Evolutionary conservation across 345 rosid species (phyloP), one percentile per base, ranked within the genome.

Genomic region (Brassica incana): DNA sequence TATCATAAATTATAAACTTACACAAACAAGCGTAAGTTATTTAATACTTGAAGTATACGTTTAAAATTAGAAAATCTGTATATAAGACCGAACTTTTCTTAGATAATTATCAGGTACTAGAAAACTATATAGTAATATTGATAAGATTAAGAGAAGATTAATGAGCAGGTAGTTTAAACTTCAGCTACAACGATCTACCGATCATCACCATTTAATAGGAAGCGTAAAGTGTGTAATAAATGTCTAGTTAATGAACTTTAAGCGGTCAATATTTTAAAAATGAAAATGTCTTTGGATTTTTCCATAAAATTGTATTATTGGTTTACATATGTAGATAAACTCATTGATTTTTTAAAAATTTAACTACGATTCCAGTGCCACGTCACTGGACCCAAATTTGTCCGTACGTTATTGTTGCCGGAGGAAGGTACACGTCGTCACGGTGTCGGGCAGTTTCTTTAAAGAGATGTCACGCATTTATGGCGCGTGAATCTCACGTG

Each of bases 371-470:
- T 14, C 15, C 62, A 79, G 61, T 62, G 83, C 72, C 83, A 75
- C 72, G 72, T 80, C 79, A 69, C 67, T 74, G 20, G 50, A 69
- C 83, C 59, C 25, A 54, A 54, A 50, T 36, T 63, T 56, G 68
- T 61, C 66, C 71, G 76, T 75, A 74, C n/a, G 71, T 8, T 74
- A 38, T 52, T 29, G 76, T 80, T 29, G 48, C 73, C 72, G 76
- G 76, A 65, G 62, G 54, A 64, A 64, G 27, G 58, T 80, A 75
- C 75, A 75, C 83, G 78, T 69, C 78, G 82, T 69, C 82, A 74
- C 71, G 29, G 45, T 74, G 61, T 64, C 67, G 59, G 60, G 33
- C 8, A 20, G 58, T 61, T 61, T 65, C 36, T 58, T 16, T 35
- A 20, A 48, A 45, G 72, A 52, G 48, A 9, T 78, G 66, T 72